Percentiles rank a stretch among this genome's conserved stretches.
Evolutionary conservation across 345 rosid species (phyloP).

Genomic region (Hypericum perforatum): DNA sequence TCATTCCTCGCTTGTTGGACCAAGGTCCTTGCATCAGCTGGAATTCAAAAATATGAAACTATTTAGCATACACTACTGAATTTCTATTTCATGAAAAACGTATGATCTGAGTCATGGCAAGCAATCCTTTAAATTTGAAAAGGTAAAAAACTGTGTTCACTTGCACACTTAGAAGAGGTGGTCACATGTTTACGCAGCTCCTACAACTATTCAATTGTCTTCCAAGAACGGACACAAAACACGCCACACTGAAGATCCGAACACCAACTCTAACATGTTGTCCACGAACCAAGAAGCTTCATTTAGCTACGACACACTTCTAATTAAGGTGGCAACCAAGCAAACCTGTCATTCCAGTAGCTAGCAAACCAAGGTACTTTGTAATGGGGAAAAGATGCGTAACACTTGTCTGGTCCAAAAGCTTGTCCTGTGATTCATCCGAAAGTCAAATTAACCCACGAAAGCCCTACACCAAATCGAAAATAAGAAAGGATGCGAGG

Average conservation of each 20-base stretch:
- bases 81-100: background rate
- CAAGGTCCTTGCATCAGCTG: constrained; percentile 99
- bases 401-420: constrained; percentile 91
- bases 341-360: constrained; percentile 95
- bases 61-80: too few species aligned
- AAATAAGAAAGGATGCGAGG: background rate
- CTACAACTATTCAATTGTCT: too few species aligned
- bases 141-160: too few species aligned
- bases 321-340: background rate
- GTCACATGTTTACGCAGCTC: too few species aligned
- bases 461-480: constrained; percentile 6
- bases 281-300: too few species aligned
- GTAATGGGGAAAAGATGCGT: constrained; percentile 88
- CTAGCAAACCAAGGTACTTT: constrained; percentile 78
- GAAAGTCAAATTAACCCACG: background rate
- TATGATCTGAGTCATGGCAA: background rate
- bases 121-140: too few species aligned
- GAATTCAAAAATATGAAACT: constrained; percentile 1
- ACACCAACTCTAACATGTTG: too few species aligned
- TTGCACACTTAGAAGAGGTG: too few species aligned
- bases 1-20: constrained; percentile 98
- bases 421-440: constrained; percentile 68
- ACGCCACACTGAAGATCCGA: too few species aligned
- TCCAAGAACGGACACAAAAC: too few species aligned
- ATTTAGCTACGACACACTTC: too few species aligned